Conservation (phyloP, 805 yeast species). For the Wickerhamiella azyma region DNA sequence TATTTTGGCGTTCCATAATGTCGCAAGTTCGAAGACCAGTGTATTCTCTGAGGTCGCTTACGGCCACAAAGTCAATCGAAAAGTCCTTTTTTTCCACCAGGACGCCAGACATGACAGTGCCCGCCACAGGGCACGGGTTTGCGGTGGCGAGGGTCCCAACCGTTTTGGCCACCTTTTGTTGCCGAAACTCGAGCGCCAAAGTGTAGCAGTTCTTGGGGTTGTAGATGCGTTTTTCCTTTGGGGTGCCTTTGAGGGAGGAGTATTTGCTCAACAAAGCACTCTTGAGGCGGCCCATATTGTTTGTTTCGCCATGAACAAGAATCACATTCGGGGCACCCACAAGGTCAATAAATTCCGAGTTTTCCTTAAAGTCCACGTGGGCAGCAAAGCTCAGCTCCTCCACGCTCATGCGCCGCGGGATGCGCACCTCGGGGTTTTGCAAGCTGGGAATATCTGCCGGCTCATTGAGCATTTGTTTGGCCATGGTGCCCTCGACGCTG, state of each 20-base stretch:
- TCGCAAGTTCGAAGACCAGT: slow-evolving; percentile 76
- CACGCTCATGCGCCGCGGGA: slow-evolving; percentile 75
- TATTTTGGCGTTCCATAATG: slow-evolving; percentile 66
- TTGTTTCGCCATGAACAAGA: slow-evolving; percentile 92
- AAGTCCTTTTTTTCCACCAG: slow-evolving; percentile 75
- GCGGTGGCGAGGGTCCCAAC: slow-evolving; percentile 44
- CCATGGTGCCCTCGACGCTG: slow-evolving; percentile 97
- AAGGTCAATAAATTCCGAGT: slow-evolving; percentile 76
- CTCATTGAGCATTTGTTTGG: slow-evolving; percentile 73
- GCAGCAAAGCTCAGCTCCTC: slow-evolving; percentile 99
- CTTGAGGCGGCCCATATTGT: slow-evolving; percentile 96
- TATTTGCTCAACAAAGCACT: slow-evolving; percentile 85
- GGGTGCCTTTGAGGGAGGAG: slow-evolving; percentile 66
- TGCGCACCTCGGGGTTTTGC: slow-evolving; percentile 62
- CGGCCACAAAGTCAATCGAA: slow-evolving; percentile 66
- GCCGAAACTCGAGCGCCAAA: slow-evolving; percentile 61
- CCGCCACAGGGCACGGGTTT: slow-evolving; percentile 29
- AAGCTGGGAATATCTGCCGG: slow-evolving; percentile 82
- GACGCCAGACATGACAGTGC: slow-evolving; percentile 57
- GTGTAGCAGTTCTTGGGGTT: slow-evolving; percentile 87
- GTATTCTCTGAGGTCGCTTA: slow-evolving; percentile 79
- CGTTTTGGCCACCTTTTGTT: slow-evolving; percentile 71
- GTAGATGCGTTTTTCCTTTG: slow-evolving; percentile 77
- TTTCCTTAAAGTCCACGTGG: slow-evolving; percentile 92
- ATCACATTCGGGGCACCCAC: slow-evolving; percentile 77